These are phyloP conservation scores for Vigna radiata DNA, from an alignment of 306 rosid species.

Conservation along the genomic window DNA sequence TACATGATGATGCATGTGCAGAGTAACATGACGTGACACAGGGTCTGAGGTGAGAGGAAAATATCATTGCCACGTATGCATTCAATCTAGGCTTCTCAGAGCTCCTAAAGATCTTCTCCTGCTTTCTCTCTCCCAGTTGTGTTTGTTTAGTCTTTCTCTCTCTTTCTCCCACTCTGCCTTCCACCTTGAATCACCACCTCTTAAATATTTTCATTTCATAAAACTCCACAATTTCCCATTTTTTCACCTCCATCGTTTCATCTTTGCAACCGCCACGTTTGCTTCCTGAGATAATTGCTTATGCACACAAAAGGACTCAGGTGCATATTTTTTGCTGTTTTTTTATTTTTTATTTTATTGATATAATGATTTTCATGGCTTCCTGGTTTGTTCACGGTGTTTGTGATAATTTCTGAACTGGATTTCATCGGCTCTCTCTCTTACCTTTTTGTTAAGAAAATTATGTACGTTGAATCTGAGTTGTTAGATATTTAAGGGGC, in stretches of 20 bases:
- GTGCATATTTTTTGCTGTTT: conserved; percentile 18
- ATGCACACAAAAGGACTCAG: conserved; percentile 15
- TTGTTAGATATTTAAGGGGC: conserved; percentile 26
- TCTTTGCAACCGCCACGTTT: conserved; percentile 10
- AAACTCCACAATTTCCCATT: background rate
- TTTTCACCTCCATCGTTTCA: conserved; percentile 18
- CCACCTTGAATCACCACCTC: conserved; percentile 44
- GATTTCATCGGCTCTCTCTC: background rate
- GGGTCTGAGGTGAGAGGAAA: conserved; percentile 64
- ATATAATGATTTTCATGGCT: background rate
- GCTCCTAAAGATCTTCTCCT: conserved; percentile 73
- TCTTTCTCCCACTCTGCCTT: background rate
- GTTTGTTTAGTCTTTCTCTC: background rate
- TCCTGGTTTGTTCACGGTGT: background rate
- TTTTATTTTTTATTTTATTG: background rate
- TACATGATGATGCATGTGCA: background rate
- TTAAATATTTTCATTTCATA: background rate
- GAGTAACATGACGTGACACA: conserved; percentile 48
- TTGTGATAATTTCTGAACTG: conserved; percentile 1
- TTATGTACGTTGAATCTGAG: conserved; percentile 41
- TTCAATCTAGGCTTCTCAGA: conserved; percentile 46
- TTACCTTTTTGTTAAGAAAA: background rate
- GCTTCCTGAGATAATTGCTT: conserved; percentile 23
- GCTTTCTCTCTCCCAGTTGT: conserved; percentile 38
- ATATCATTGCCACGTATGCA: conserved; percentile 88